Evolutionary conservation across 441 rosid genomes (phyloP).

Genomic region (Pelargonium myrrhifolium): DNA sequence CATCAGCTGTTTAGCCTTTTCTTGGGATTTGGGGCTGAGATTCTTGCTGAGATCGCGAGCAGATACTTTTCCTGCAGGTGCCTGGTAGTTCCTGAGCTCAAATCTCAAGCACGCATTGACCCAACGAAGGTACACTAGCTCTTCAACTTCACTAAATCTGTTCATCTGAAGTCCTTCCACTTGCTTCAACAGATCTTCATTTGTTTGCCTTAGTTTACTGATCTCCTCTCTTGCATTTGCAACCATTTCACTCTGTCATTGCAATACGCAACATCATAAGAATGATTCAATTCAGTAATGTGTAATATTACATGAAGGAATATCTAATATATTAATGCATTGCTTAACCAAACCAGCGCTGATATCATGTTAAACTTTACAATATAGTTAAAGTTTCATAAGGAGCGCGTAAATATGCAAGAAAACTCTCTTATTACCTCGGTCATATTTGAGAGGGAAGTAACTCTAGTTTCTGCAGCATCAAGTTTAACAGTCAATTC

Average conservation of each 20-base stretch:
- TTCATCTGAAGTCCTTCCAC: constrained; percentile 31
- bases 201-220: constrained; percentile 12
- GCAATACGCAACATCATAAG: constrained; percentile 3
- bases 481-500: constrained; percentile 23
- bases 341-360: too few species aligned
- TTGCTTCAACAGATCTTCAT: constrained; percentile 20
- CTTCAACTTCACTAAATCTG: constrained; percentile 33
- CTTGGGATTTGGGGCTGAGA: constrained; percentile 8
- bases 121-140: constrained; percentile 40
- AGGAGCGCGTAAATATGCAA: neutral
- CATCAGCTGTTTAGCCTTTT: constrained; percentile 7
- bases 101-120: constrained; percentile 32
- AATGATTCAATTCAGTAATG: neutral
- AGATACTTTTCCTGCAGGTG: neutral
- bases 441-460: constrained; percentile 19
- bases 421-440: constrained; percentile 15
- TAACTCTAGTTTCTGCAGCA: constrained; percentile 20
- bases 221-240: constrained; percentile 16
- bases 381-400: too few species aligned
- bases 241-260: constrained; percentile 17
- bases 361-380: too few species aligned
- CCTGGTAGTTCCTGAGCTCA: constrained; percentile 19
- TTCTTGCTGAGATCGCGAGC: constrained; percentile 1
- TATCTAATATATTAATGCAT: constrained; percentile 1
- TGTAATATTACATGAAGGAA: neutral